Percentiles rank a stretch among this genome's conserved stretches.
Conservation (phyloP, 1,139 yeast genomes). For the Zygosaccharomyces pseudobailii region DNA sequence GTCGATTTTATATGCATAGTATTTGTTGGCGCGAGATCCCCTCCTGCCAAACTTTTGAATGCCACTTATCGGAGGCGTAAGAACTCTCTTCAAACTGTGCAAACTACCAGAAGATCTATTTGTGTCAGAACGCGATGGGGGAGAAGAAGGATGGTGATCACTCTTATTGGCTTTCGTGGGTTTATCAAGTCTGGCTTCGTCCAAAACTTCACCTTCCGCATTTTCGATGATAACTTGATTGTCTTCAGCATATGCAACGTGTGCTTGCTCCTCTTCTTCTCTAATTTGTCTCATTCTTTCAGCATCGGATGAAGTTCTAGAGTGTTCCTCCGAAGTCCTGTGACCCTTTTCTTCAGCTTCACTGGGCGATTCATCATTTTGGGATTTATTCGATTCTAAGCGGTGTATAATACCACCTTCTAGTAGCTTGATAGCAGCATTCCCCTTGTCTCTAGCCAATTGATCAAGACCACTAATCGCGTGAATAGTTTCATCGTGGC, state of each 20-base stretch:
- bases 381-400: background rate
- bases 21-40: conserved; percentile 29
- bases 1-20: conserved; percentile 59
- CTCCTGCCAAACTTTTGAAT: conserved; percentile 5
- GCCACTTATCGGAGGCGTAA: conserved; percentile 14
- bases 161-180: conserved; percentile 26
- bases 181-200: conserved; percentile 34
- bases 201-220: conserved; percentile 72
- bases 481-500: conserved; percentile 14
- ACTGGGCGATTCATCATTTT: conserved; percentile 14
- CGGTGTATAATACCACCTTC: background rate
- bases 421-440: conserved; percentile 5
- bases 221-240: conserved; percentile 68
- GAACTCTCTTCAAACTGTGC: conserved; percentile 16
- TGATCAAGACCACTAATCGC: conserved; percentile 15
- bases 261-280: conserved; percentile 22
- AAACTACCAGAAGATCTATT: conserved; percentile 22
- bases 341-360: conserved; percentile 4
- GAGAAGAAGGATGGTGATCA: conserved; percentile 6
- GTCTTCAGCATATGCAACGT: conserved; percentile 71
- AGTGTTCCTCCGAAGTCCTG: conserved; percentile 5
- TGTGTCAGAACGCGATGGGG: conserved; percentile 15
- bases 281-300: conserved; percentile 15
- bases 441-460: conserved; percentile 9
- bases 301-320: conserved; percentile 8